Conservation (phyloP, 306 rosid species). For the Neltuma alba region DNA sequence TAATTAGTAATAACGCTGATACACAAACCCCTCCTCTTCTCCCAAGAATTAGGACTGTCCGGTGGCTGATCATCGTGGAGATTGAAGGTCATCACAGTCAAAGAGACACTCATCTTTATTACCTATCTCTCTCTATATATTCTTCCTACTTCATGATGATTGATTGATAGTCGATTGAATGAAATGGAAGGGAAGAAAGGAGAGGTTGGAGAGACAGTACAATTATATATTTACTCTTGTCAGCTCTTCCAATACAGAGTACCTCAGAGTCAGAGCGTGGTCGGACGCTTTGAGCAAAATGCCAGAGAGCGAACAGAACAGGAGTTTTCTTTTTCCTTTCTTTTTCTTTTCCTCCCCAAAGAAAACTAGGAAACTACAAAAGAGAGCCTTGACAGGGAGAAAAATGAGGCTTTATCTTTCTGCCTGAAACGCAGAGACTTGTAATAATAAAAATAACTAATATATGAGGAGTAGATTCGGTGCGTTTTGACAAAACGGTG, state of each 20-base stretch:
- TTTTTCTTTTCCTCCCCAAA: neutral
- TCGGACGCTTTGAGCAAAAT: constrained; percentile 20
- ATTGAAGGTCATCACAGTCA: constrained; percentile 95
- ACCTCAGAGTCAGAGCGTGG: neutral
- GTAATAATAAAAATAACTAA: neutral
- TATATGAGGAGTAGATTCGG: neutral
- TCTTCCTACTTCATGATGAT: constrained; percentile 44
- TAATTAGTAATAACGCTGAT: constrained; percentile 79
- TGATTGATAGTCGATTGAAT: constrained; percentile 17
- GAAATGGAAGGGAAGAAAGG: constrained; percentile 24
- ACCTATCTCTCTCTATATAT: neutral
- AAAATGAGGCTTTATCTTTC: neutral
- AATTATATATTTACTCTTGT: constrained; percentile 7
- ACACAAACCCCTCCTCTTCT: constrained; percentile 88
- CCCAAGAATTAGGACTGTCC: constrained; percentile 96
- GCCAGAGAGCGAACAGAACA: neutral
- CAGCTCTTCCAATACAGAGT: neutral
- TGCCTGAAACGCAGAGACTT: neutral
- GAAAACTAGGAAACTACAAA: neutral
- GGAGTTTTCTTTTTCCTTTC: neutral
- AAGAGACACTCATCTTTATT: constrained; percentile 79
- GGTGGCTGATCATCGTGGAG: constrained; percentile 83
- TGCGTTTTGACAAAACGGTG: neutral
- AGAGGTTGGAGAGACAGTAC: constrained; percentile 20
- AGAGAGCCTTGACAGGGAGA: neutral